Evolutionary conservation across 805 yeast species (phyloP), one percentile per base, ranked within the genome.

Genomic region (Metschnikowia bowlesiae): DNA sequence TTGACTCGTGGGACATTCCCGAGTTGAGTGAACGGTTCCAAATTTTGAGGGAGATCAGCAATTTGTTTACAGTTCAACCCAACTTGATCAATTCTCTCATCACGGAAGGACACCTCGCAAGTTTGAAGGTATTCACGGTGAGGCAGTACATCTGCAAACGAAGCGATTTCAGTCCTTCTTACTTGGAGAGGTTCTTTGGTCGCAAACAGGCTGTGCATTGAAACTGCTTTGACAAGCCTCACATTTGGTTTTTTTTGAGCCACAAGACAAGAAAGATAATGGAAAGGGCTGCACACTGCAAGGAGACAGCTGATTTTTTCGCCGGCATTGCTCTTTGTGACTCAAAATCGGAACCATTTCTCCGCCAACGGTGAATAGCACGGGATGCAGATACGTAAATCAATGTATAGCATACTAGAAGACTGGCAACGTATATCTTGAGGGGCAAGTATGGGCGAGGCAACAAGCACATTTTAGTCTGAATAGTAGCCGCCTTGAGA

Each of bases 31-130:
- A 83, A 33, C 77, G 78, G 50, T 85, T 87, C 68, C 82, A 81
- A 46, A 76, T 89, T 10, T 69, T 91, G 54, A 80, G 89, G 62
- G 96, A 90, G 57, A 79, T 91, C 53, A 89, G 92, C 32, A 89
- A 88, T 60, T 70, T 91, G 52, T 91, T 84, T 65, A 85, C 96
- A 0, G 96, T 89, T 14, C 94, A 87, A 62, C 86, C 92, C 1
- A 87, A 87, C 50, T 76, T 88, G 58, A 70, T 90, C 48, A 83
- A 83, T 54, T 87, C 96, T 1, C 74, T 90, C 61, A 82, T 89
- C 2, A 82, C 84, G 38, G 96, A 89, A 61, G 94, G 96, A 1
- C 89, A 84, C 58, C 71, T 90, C 54, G 82, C 84, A 1, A 76
- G 75, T 50, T 74, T 89, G 63, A 84, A 82, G 61, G 83, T 83